Conservation (phyloP, 1,139 yeast genomes). For the Saccharomyces pastorianus region DNA sequence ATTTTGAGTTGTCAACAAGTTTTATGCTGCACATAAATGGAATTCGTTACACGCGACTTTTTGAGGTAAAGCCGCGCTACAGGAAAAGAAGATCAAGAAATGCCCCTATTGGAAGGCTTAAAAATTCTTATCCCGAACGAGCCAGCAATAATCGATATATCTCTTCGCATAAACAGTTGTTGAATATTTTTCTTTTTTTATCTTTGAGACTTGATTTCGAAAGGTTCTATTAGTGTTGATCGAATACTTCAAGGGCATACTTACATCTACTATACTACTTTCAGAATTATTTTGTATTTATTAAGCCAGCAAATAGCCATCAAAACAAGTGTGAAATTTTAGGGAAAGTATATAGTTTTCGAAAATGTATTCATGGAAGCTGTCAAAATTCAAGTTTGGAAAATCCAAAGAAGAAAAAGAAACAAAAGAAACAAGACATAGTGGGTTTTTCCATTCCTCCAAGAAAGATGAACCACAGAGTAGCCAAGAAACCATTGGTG, state of each 20-base stretch:
- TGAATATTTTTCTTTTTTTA: not conserved
- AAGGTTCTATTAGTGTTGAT: not conserved
- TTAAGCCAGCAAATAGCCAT: not conserved
- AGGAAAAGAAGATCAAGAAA: not conserved
- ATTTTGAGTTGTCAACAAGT: not conserved
- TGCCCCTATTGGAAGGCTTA: not conserved
- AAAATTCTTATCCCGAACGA: not conserved
- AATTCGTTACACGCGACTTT: not conserved
- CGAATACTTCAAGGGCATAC: not conserved
- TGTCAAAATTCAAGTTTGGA: slow-evolving; percentile 22
- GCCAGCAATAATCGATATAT: not conserved
- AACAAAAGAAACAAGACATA: not conserved
- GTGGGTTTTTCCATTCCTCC: not conserved
- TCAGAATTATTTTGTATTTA: not conserved
- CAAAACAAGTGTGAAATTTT: not conserved
- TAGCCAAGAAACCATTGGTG: slow-evolving; percentile 1
- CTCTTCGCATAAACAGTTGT: not conserved
- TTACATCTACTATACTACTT: not conserved
- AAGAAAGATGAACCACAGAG: slow-evolving; percentile 1
- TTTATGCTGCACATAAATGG: not conserved
- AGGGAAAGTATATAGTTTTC: not conserved
- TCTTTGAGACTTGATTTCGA: not conserved
- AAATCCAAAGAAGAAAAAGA: no score
- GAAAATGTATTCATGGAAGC: slow-evolving; percentile 25
- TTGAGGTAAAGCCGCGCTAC: not conserved